phyloP scores from a whole-genome alignment of 2,329 filamentous ascomycete species.

The Tolypocladium endophyticum region DNA sequence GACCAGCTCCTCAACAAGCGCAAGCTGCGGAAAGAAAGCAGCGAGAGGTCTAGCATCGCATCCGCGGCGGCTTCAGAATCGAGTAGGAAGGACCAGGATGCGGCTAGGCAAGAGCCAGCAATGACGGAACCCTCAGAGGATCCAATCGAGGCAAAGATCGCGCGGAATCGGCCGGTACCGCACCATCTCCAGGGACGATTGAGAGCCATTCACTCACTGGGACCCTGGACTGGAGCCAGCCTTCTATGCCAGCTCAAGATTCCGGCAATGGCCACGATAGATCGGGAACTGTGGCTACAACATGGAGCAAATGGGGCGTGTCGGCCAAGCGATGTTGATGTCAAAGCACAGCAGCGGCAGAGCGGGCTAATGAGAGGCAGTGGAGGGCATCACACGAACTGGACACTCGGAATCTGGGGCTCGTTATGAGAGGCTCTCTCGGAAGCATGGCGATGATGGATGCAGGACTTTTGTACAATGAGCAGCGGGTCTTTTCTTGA shows the following conservation, averaged over 20 bases:
- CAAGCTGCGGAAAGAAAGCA: conserved; percentile 23
- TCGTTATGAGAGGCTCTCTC: conserved; percentile 22
- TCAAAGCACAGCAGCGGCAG: conserved; percentile 49
- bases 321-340: conserved; percentile 47
- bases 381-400: conserved; percentile 34
- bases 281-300: conserved; percentile 60
- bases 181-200: conserved; percentile 45
- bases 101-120: conserved; percentile 11
- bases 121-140: conserved; percentile 15
- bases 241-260: conserved; percentile 58
- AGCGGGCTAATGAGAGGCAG: conserved; percentile 36
- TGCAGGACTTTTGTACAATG: neutral
- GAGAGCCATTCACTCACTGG: conserved; percentile 57
- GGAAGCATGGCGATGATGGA: neutral
- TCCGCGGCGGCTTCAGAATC: conserved; percentile 12
- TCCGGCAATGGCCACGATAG: conserved; percentile 57
- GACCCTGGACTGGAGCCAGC: conserved; percentile 66
- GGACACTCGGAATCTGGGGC: conserved; percentile 56
- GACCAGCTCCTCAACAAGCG: conserved; percentile 39
- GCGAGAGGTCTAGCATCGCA: conserved; percentile 8
- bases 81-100: conserved; percentile 13
- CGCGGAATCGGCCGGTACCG: conserved; percentile 22
- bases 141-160: conserved; percentile 25
- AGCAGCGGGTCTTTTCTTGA: neutral
- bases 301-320: conserved; percentile 55